Conservation (phyloP, 1,284 basidiomycete species). For the Microbotryum lychnidis-dioicae region DNA sequence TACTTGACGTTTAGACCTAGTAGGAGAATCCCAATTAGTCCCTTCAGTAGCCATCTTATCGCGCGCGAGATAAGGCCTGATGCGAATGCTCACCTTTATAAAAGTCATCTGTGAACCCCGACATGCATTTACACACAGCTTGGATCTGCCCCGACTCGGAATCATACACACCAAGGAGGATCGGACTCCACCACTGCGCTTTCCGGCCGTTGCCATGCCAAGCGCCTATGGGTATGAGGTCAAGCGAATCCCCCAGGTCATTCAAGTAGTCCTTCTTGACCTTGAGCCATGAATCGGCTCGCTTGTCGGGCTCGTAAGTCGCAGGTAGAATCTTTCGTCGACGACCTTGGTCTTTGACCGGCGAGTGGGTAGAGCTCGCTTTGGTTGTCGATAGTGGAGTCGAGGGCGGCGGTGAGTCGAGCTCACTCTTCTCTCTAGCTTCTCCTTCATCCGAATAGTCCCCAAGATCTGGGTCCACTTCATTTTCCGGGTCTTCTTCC, state of each 20-base stretch:
- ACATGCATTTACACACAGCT: slow-evolving; percentile 64
- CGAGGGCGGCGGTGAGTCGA: no score
- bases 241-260: slow-evolving; percentile 48
- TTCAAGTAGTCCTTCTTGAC: slow-evolving; percentile 67
- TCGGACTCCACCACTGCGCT: slow-evolving; percentile 85
- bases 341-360: slow-evolving; percentile 12
- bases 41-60: neutral
- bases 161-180: slow-evolving; percentile 72
- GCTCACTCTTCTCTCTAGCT: slow-evolving; percentile 32
- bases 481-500: slow-evolving; percentile 19
- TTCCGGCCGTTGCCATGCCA: slow-evolving; percentile 93
- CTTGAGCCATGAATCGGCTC: slow-evolving; percentile 51
- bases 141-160: slow-evolving; percentile 59
- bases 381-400: no score
- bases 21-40: slow-evolving; percentile 33
- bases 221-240: slow-evolving; percentile 65
- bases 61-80: neutral
- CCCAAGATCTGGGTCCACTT: slow-evolving; percentile 34
- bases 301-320: slow-evolving; percentile 71
- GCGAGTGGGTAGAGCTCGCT: slow-evolving; percentile 4
- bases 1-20: slow-evolving; percentile 56
- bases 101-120: slow-evolving; percentile 79
- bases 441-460: slow-evolving; percentile 35
- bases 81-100: slow-evolving; percentile 52
- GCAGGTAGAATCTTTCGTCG: slow-evolving; percentile 62